Evolutionary conservation across 73 alveolate species (phyloP).

Genomic region (Paramecium bursaria): DNA sequence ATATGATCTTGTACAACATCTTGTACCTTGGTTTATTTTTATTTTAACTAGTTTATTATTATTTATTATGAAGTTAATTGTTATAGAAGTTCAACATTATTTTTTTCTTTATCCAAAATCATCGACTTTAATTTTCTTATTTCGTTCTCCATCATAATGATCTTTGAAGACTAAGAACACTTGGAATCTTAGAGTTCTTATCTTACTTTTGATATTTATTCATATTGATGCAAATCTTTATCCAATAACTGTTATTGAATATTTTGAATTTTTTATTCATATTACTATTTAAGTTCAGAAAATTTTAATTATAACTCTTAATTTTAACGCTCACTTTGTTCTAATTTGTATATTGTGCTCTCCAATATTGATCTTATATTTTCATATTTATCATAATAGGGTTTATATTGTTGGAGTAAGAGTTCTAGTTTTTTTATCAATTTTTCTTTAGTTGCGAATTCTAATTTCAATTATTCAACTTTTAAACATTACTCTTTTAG

Average conservation of each 20-base stretch:
- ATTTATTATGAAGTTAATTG: slow-evolving; percentile 1
- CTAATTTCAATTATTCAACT: slow-evolving; percentile 19
- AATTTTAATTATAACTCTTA: not conserved
- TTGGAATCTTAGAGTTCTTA: slow-evolving; percentile 16
- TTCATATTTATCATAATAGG: slow-evolving; percentile 42
- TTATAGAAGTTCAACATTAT: not conserved
- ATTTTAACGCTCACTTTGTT: slow-evolving; percentile 17
- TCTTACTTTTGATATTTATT: not conserved
- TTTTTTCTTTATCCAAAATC: not conserved
- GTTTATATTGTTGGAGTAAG: not conserved
- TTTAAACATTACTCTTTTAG: not conserved
- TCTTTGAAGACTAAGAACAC: not conserved
- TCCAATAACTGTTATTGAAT: slow-evolving; percentile 9
- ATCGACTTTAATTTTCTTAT: not conserved
- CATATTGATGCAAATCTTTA: not conserved
- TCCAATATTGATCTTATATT: slow-evolving; percentile 1
- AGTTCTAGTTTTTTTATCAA: slow-evolving; percentile 6
- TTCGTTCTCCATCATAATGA: not conserved
- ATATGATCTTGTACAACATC: slow-evolving; percentile 5
- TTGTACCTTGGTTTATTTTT: slow-evolving; percentile 1
- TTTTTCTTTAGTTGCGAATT: slow-evolving; percentile 16
- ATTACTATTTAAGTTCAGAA: not conserved
- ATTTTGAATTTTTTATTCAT: slow-evolving; percentile 2
- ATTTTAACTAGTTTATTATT: not conserved
- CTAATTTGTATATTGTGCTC: slow-evolving; percentile 11